Conservation (phyloP, 2,329 filamentous ascomycete genomes). For the Ophioceras dolichostomum region DNA sequence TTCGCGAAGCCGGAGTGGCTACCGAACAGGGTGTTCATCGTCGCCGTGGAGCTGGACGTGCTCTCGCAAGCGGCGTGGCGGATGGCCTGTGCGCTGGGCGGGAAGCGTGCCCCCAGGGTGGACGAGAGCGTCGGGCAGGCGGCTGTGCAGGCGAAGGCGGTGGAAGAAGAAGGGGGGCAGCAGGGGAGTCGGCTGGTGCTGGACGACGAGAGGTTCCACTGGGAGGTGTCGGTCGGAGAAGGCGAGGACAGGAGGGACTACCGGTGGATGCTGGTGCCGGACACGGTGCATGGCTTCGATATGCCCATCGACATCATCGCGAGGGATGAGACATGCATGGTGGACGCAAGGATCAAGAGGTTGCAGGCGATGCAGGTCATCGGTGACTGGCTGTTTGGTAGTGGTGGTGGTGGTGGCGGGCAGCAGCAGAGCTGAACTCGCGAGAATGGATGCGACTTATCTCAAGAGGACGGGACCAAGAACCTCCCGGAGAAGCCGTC, state of each 20-base stretch:
- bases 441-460: too few relatives aligned
- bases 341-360: slow-evolving; percentile 13
- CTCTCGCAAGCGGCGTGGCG: slow-evolving; percentile 26
- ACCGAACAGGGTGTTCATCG: slow-evolving; percentile 26
- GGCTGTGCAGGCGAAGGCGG: slow-evolving; percentile 9
- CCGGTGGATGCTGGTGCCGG: slow-evolving; percentile 19
- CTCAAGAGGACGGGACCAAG: too few relatives aligned
- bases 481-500: too few relatives aligned
- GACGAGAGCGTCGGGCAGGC: slow-evolving; percentile 16
- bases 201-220: slow-evolving; percentile 17
- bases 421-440: too few relatives aligned
- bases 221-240: slow-evolving; percentile 8
- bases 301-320: slow-evolving; percentile 8
- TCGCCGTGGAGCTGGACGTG: slow-evolving; percentile 30
- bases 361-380: slow-evolving; percentile 13
- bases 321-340: slow-evolving; percentile 10
- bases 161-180: too few relatives aligned
- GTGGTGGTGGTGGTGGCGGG: too few relatives aligned
- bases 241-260: slow-evolving; percentile 7
- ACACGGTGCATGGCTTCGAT: slow-evolving; percentile 18
- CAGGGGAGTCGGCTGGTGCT: slow-evolving; percentile 12
- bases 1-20: slow-evolving; percentile 18
- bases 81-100: slow-evolving; percentile 20
- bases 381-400: slow-evolving; percentile 14
- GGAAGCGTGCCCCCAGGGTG: slow-evolving; percentile 13